Base-by-base conservation (phyloP, 2,329 filamentous ascomycete genomes). In the Geosmithia putterillii region DNA sequence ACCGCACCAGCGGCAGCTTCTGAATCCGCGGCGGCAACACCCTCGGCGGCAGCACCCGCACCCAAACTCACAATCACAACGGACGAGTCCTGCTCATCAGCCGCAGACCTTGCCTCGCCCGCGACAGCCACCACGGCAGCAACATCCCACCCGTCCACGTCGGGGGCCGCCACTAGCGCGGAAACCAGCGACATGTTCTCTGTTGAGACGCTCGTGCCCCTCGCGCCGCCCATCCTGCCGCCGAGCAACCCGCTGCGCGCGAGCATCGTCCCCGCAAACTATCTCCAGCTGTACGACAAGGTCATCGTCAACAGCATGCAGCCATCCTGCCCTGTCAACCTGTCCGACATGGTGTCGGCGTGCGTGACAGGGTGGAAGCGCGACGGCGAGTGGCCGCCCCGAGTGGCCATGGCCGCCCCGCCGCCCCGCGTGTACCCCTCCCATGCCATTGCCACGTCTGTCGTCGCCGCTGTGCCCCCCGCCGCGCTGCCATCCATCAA, bases 301-400 rank as follows among this genome's bases (percentile, higher is more conserved):
- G 83, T 95, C 42, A 80, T 95, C 37, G 60, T 88, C 1, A 81
- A 90, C 54, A 76, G 73, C 34, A 74, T 92, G 49, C 86, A 87
- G 3, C 90, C 90, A 0, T 82, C 83, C 2, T 86, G 94, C 15
- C 90, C 90, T 3, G 83, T 95, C 55, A 95, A 95, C 52, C 74
- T 96, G 1, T 67, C 73, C 23, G 86, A 94, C 52, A 81, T 95
- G 66, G 78, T 86, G 19, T 74, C 79, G 9, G 79, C 86, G 12
- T 84, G 90, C 50, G 88, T 96, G 1, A 73, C 83, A 22, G 90
- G 90, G 38, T 95, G 90, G 90, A 94, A 94, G 61, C 74, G 86
- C 36, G 86, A 92, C 53, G 89, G 88, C 15, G 86, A 95, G 60
- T 96, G 90, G 90, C 89, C 90, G 4, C 86, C 17, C 54, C 71